Conservation (phyloP, 1,284 basidiomycete genomes). For the Caloboletus firmus region DNA sequence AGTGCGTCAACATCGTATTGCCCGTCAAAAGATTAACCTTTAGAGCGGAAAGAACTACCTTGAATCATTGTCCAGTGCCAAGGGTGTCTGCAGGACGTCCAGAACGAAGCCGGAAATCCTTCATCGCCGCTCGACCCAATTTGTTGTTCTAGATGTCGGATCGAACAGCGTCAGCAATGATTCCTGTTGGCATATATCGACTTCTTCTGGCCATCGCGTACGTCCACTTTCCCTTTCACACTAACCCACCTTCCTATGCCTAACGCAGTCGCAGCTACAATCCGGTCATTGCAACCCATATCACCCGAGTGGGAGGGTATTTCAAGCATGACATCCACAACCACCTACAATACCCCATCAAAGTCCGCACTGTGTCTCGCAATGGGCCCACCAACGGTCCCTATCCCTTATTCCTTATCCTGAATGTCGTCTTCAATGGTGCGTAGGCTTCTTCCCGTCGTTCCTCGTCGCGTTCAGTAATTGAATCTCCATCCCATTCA, state of each 20-base stretch:
- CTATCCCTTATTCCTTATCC: not conserved
- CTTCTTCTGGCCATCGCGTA: not conserved
- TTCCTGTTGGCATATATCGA: no score
- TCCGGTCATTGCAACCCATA: not conserved
- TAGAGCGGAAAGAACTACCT: not conserved
- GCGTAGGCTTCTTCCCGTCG: conserved; percentile 62
- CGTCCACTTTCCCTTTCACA: not conserved
- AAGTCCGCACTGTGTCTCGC: not conserved
- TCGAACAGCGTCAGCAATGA: not conserved
- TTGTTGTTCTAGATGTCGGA: not conserved
- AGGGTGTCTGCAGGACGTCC: not conserved
- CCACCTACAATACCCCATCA: conserved; percentile 12
- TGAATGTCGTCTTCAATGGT: conserved; percentile 36
- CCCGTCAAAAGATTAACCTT: not conserved
- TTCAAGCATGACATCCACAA: conserved; percentile 17
- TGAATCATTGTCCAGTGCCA: not conserved
- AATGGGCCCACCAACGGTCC: not conserved
- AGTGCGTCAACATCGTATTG: not conserved
- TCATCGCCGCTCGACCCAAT: not conserved
- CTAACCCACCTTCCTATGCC: not conserved
- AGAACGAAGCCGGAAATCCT: not conserved
- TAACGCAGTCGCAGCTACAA: not conserved
- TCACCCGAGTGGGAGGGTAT: conserved; percentile 15
- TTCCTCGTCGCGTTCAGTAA: conserved; percentile 93
- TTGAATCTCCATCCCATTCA: conserved; percentile 88